Base-by-base conservation (phyloP, 2,329 filamentous ascomycete genomes). In the Exophiala sp. region DNA sequence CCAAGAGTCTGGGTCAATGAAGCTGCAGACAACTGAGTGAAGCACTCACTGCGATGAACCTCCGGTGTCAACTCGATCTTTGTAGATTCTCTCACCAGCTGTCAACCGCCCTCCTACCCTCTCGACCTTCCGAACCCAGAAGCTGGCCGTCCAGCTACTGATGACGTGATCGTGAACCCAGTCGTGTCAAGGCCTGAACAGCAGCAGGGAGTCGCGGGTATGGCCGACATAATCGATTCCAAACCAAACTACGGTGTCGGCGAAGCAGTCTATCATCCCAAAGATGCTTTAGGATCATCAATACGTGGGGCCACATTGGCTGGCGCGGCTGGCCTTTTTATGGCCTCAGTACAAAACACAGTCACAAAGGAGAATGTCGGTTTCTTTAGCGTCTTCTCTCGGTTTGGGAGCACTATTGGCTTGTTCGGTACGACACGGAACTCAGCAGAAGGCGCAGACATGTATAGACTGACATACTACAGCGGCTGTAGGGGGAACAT, bases 321-420 rank as follows among this genome's bases (percentile, higher is more conserved):
- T 54, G 81, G 82, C 63, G 72, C 73, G 52, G 78, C 79, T 53
- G 89, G 89, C 62, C 72, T 86, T 65, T 77, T 88, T 68, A 67
- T 85, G 53, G 85, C 88, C 43, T 83, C 86, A 48, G 77, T 95
- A 59, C 86, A 90, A 74, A 97, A 95, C 74, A 88, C 89, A 52
- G 78, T 96, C 61, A 78, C 83, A 48, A 89, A 82, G 74, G 78
- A 81, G 66, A 95, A 95, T 69, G 75, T 93, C 59, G 88, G 89
- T 62, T 78, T 83, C 55, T 80, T 84, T 74, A 86, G 86, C 60
- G 78, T 95, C 63, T 83, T 97, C 66, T 86, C 86, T 40, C 81
- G 82, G 63, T 84, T 82, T 50, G 90, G 89, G 59, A 75, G 83
- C 64, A 84, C 84, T 43, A 85, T 91, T 65, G 85, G 73, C 54